These are phyloP conservation scores for Telfairia occidentalis DNA, from an alignment of 331 rosid species.

Conservation along the genomic window DNA sequence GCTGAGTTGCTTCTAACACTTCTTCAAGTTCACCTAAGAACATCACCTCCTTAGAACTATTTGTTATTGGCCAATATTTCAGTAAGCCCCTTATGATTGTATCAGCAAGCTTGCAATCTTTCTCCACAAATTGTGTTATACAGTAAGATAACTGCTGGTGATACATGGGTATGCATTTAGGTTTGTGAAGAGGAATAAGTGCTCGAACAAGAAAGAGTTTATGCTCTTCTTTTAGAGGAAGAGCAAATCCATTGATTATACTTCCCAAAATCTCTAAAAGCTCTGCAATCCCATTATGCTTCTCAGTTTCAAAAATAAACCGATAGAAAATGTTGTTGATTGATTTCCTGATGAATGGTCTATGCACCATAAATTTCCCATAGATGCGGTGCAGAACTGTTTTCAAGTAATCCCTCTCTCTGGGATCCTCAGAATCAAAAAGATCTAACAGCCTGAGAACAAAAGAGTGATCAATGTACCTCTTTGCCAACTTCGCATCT, in stretches of 20 bases:
- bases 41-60: constrained; percentile 96
- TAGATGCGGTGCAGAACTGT: constrained; percentile 92
- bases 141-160: constrained; percentile 97
- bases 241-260: constrained; percentile 92
- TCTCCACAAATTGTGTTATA: constrained; percentile 90
- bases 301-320: constrained; percentile 92
- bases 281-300: constrained; percentile 92
- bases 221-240: constrained; percentile 97
- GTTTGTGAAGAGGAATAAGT: constrained; percentile 95
- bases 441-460: constrained; percentile 79
- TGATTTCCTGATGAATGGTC: constrained; percentile 92
- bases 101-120: constrained; percentile 96
- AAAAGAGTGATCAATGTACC: constrained; percentile 83
- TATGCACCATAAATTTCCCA: constrained; percentile 95
- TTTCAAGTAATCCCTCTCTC: constrained; percentile 92
- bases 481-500: constrained; percentile 95
- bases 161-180: constrained; percentile 84
- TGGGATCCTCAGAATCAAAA: constrained; percentile 95
- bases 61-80: constrained; percentile 90
- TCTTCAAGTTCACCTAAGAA: constrained; percentile 96
- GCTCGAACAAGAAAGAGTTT: constrained; percentile 87
- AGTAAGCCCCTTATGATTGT: constrained; percentile 80
- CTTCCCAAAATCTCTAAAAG: constrained; percentile 92
- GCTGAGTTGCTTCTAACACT: constrained; percentile 89
- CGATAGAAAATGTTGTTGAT: constrained; percentile 83